Base-by-base conservation (phyloP, 371 early-diverging fungal species). In the Mortierella sp. region DNA sequence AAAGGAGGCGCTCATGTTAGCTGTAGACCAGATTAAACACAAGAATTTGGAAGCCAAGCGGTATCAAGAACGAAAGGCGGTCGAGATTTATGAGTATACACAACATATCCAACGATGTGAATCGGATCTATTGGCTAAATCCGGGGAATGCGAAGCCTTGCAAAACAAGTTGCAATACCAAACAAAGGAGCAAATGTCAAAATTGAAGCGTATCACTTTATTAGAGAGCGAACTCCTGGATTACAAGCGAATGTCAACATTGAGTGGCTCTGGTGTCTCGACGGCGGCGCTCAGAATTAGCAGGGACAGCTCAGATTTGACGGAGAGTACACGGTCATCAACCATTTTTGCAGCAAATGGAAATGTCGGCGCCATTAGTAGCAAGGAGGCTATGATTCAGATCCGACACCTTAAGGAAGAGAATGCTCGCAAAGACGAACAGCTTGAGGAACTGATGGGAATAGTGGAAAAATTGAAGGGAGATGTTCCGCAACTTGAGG, bases 31-130 rank as follows among this genome's bases (percentile, higher is more conserved):
- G 56, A 61, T 80, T 35, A 75, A 67, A 22, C 8, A 56, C 51
- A 74, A 80, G 61, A 64, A 66, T 22, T 28, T 51, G 8, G 75
- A 80, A 28, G 64, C 71, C 60, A 69, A 68, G 56, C 26, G 29
- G 8, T 22, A 40, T 3, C 60, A 70, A 23, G 75, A 80, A 4
- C 74, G 69, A 1, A 78, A 72, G 28, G 57, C 62, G 28, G 66
- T 72, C 45, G 78, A 78, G 70, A 72, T 78, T n/a, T 67, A 80
- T 35, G 80, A 74, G 37, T 57, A 70, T 23, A 68, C 60, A 0
- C 70, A 74, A 17, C 80, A 74, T 62, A 74, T 79, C 35, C 79
- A 79, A 29, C 64, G 70, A 22, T 79, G 70, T 12, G 79, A 79
- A 43, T 29, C 26, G 28, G 71, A 74, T 26, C 54, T 74, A 28